Evolutionary conservation across 371 early-diverging fungal genomes (phyloP), one percentile per base, ranked within the genome.

Genomic region (Saksenaea vasiformis): DNA sequence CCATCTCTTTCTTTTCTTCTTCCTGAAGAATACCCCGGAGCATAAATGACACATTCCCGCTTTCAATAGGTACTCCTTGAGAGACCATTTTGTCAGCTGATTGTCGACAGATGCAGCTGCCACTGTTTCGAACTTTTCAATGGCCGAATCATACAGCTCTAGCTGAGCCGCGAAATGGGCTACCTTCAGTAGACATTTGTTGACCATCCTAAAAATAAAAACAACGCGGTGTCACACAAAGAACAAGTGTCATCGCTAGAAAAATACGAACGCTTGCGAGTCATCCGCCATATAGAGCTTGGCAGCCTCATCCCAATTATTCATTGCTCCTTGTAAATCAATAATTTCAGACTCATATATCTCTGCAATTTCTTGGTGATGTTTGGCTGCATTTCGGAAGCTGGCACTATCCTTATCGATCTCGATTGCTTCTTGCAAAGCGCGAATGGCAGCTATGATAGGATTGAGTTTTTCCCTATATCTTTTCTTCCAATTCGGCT

Each of bases 1-100:
- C 14, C 2, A n/a, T n/a, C 14, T 5, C 14, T 27, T 28, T 17
- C n/a, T 22, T 10, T 19, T 7, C 54, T 10, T 56, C 3, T 14
- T 31, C 8, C 26, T 7, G 8, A 44, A 47, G 22, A 75, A 58
- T 79, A 90, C 90, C 61, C 82, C 83, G 44, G 84, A 81, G 56
- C 89, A 90, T 47, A 97, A 72, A 54, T 91, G 87, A 70, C 98
- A 97, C 58, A 98, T 70, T 9, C 93, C 95, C 8, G 97, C 95
- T 74, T 98, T 97, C 66, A 97, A 80, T 57, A 97, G 90, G 77
- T 96, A 97, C 37, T 96, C 97, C 67, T 95, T 93, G 43, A 95
- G 79, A 8, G 94, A 93, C 93, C 95, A 98, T 75, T 95, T 93
- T 31, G 95, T 92, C 34, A 98, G 80, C 67, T 90, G 90, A 72